Evolutionary conservation across 441 rosid species (phyloP).

Genomic region (Gossypium lobatum): DNA sequence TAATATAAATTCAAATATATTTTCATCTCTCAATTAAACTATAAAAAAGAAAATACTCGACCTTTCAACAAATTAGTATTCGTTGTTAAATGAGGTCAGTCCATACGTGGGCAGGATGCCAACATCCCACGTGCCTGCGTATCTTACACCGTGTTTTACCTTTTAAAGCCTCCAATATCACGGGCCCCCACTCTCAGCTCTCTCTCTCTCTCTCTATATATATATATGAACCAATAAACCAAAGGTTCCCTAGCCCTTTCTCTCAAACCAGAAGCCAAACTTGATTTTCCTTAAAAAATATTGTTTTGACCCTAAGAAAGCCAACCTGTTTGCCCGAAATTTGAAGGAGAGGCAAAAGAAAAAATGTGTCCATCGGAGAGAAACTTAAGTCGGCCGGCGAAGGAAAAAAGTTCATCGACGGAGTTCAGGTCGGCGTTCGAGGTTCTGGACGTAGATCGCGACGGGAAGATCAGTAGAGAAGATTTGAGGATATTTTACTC

Average conservation of each 20-base stretch:
- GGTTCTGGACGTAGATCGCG: constrained; percentile 67
- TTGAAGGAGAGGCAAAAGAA: background rate
- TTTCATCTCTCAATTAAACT: too few species aligned
- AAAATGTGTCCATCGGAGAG: constrained; percentile 64
- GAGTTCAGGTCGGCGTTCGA: constrained; percentile 66
- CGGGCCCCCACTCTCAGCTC: background rate
- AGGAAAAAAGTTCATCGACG: constrained; percentile 6
- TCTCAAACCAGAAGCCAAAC: too few species aligned
- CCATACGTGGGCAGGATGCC: constrained; percentile 18
- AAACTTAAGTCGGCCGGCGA: constrained; percentile 10
- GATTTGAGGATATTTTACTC: constrained; percentile 56
- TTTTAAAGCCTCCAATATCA: background rate
- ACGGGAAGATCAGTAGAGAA: constrained; percentile 78
- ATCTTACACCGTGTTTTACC: background rate
- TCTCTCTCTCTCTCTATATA: background rate
- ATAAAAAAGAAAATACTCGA: too few species aligned
- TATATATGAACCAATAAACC: background rate
- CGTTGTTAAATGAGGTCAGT: constrained; percentile 24
- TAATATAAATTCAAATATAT: too few species aligned
- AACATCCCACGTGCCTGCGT: constrained; percentile 13
- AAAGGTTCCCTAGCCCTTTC: too few species aligned
- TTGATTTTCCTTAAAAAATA: too few species aligned
- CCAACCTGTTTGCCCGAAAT: background rate
- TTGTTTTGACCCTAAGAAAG: background rate
- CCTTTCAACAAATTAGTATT: too few species aligned